Evolutionary conservation across 345 rosid genomes (phyloP), one percentile per base, ranked within the genome.

Genomic region (Ceriops zippeliana): DNA sequence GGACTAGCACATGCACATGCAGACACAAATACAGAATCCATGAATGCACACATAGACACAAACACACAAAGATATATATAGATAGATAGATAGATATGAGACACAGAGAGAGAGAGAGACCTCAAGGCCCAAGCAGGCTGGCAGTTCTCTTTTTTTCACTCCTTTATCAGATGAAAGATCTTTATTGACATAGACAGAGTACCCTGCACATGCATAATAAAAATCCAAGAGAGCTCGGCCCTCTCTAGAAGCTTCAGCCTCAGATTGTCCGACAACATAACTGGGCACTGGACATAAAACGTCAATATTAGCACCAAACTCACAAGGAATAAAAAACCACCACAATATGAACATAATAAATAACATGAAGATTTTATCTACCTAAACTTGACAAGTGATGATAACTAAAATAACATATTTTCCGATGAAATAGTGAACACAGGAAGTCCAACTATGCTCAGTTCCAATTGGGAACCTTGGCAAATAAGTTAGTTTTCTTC

Each of bases 161-260:
- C 65, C 82, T 67, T 85, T 78, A 37, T 78, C 77, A 24, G 77
- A 56, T 21, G 85, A 64, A 6, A 49, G 78, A 52, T 82, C 81
- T 46, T 79, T 80, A 64, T 73, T 83, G 73, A 71, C 53, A 67
- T 76, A 80, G 27, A 82, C 82, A 8, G 90, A 87, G 73, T 84
- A 84, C 5, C 92, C 96, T 73, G 82, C 82, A 78, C 96, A 89
- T 32, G 77, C 87, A 76, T 87, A 89, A 63, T 84, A 81, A 76
- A 87, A 87, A 62, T 83, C 85, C 11, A 67, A 17, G 63, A 81
- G 67, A 24, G 70, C 28, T 35, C 79, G 51, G 7, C 84, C 81
- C 17, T 84, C 85, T 78, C 75, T 76, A 15, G 82, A 76, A 70
- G 83, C 83, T 76, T 77, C 81, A 60, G 62, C 69, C 82, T 89